Base-by-base conservation (phyloP, 805 yeast genomes). In the Debaryomyces maramus region DNA sequence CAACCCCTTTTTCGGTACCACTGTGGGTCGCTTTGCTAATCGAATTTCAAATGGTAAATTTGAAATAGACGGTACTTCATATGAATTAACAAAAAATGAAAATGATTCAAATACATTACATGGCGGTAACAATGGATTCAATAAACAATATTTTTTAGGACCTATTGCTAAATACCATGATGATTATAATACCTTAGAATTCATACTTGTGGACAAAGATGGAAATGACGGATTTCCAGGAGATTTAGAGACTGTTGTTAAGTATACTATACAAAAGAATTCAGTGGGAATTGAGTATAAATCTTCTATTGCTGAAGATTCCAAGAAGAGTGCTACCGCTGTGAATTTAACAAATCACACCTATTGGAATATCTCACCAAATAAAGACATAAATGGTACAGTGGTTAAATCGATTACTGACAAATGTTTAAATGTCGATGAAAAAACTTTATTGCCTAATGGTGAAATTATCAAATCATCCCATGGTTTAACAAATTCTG, bases 11-110 rank as follows among this genome's bases (percentile, higher is more conserved):
- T 70, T 81, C 41, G 87, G 87, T 26, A 78, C 85, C 20, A 76
- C 84, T 14, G 72, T 81, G 28, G 88, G 88, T 20, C 69, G 88
- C 32, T 74, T 68, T 43, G 86, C 86, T 38, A 83, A 82, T 56
- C 69, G 88, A 42, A 73, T 82, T 36, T 51, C 60, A 8, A 62
- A 64, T 31, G 83, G 78, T 21, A 45, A 53, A 36, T 67, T 78
- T 46, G 37, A 45, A 10, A 43, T 80, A 16, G 63, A 65, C 24
- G 78, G 75, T 5, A 52, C 60, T 38, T 52, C 56, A 9, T 73
- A 67, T 51, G 52, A 62, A 16, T 57, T 81, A 39, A 65, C 70
- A 15, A 50, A 59, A 24, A 78, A 75, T 55, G 76, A 75, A 44
- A 36, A 38, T 21, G 50, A 46, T 5, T 23, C 26, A 7, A 67